A percentile compares a stretch with the other conserved stretches of the same genome.
phyloP scores from a whole-genome alignment of 768 basidiomycete genomes.

The Brasilioporus rufonigricans region DNA sequence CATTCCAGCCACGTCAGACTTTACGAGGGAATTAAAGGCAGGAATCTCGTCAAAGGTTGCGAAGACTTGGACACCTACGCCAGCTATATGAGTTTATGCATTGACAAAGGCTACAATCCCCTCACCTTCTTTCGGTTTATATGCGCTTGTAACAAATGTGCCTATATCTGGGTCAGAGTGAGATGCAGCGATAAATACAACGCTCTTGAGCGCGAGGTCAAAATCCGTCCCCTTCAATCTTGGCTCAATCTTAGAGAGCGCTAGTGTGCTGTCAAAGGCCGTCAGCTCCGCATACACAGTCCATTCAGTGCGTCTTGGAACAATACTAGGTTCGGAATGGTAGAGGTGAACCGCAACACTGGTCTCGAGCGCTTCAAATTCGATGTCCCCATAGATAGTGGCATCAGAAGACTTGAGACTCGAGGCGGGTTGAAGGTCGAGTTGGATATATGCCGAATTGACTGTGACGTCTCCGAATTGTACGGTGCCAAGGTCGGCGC shows the following conservation, averaged over 20 bases:
- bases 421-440: constrained; percentile 4
- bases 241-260: constrained; percentile 5
- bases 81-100: not conserved
- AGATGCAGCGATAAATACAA: constrained; percentile 2
- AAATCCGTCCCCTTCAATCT: constrained; percentile 1
- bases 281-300: not conserved
- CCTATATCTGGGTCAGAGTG: constrained; percentile 1
- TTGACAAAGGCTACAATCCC: not conserved
- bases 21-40: not conserved
- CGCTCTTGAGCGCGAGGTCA: constrained; percentile 1
- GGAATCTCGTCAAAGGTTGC: constrained; percentile 5
- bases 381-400: constrained; percentile 1
- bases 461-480: not conserved
- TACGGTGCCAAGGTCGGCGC: not conserved
- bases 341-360: constrained; percentile 5
- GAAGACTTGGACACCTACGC: constrained; percentile 4
- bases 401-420: not conserved
- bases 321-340: not conserved
- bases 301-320: constrained; percentile 6
- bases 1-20: not conserved
- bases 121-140: constrained; percentile 1
- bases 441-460: constrained; percentile 1
- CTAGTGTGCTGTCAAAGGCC: not conserved
- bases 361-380: not conserved
- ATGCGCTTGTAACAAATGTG: not conserved